A percentile compares a stretch with the other conserved stretches of the same genome.
Evolutionary conservation across 257 asterid genomes (phyloP).

Genomic region (Nicotiana tabacum): DNA sequence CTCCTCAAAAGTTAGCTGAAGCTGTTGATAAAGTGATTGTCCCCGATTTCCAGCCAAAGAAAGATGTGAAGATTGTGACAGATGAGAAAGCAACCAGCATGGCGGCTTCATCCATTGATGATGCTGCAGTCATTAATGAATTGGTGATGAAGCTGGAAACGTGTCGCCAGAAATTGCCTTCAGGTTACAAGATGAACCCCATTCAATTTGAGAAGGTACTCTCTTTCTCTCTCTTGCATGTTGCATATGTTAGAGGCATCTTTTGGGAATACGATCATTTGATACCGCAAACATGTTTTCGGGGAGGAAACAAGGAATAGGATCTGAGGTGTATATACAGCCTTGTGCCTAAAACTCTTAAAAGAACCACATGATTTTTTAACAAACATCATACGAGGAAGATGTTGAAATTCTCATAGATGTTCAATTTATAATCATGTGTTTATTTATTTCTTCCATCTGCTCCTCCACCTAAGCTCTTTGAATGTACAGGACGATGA

Average conservation of each 20-base stretch:
- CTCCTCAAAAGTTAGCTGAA: constrained; percentile 60
- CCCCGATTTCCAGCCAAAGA: constrained; percentile 68
- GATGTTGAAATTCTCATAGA: not conserved
- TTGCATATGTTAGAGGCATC: not conserved
- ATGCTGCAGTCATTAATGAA: constrained; percentile 64
- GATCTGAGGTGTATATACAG: not conserved
- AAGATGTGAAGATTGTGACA: constrained; percentile 66
- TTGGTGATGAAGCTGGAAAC: constrained; percentile 65
- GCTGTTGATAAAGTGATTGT: constrained; percentile 57
- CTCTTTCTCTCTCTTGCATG: not conserved
- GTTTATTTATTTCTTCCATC: not conserved
- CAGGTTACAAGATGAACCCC: constrained; percentile 76
- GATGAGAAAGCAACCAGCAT: constrained; percentile 91
- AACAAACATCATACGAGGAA: not conserved
- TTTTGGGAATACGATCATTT: not conserved
- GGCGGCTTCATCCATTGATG: constrained; percentile 72
- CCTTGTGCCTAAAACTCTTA: not conserved
- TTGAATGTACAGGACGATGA: constrained; percentile 65
- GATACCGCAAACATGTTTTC: not conserved
- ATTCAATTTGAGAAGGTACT: constrained; percentile 88
- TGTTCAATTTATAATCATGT: not conserved
- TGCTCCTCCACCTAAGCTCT: not conserved
- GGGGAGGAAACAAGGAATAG: not conserved
- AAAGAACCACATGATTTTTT: not conserved
- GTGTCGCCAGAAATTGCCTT: constrained; percentile 42